Percentiles rank a stretch among this genome's conserved stretches.
These are phyloP conservation scores for Cicer bijugum DNA, from an alignment of 306 rosid genomes.

Conservation along the genomic window DNA sequence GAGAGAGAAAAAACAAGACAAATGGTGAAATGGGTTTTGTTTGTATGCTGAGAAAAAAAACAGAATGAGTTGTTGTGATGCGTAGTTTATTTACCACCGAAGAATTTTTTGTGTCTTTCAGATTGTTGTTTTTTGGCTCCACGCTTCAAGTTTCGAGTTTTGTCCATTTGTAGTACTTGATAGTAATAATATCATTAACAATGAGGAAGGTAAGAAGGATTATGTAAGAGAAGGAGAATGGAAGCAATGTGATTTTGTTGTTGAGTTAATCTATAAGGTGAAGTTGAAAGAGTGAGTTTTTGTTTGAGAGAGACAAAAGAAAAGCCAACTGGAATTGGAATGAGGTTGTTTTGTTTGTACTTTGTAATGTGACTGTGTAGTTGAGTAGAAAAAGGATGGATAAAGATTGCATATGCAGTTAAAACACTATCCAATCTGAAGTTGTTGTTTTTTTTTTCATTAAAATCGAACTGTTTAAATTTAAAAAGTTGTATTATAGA, in stretches of 20 bases:
- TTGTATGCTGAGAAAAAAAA: conserved; percentile 43
- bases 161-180: conserved; percentile 54
- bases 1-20: conserved; percentile 57
- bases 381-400: neutral
- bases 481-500: too few relatives aligned
- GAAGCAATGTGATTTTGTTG: neutral
- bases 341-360: conserved; percentile 12
- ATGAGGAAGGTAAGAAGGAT: neutral
- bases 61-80: conserved; percentile 36
- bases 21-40: conserved; percentile 47
- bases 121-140: conserved; percentile 61
- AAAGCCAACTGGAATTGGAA: conserved; percentile 5
- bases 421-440: too few relatives aligned
- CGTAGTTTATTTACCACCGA: conserved; percentile 52
- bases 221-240: neutral
- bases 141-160: conserved; percentile 60
- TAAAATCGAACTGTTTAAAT: too few relatives aligned
- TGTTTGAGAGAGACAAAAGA: conserved; percentile 25
- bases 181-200: neutral
- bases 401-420: too few relatives aligned
- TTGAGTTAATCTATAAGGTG: neutral
- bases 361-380: neutral
- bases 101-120: conserved; percentile 45
- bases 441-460: too few relatives aligned
- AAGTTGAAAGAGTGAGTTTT: conserved; percentile 26